Percentiles rank a stretch among this genome's conserved stretches.
phyloP scores from a whole-genome alignment of 805 yeast species.

The Yarrowia sp. region DNA sequence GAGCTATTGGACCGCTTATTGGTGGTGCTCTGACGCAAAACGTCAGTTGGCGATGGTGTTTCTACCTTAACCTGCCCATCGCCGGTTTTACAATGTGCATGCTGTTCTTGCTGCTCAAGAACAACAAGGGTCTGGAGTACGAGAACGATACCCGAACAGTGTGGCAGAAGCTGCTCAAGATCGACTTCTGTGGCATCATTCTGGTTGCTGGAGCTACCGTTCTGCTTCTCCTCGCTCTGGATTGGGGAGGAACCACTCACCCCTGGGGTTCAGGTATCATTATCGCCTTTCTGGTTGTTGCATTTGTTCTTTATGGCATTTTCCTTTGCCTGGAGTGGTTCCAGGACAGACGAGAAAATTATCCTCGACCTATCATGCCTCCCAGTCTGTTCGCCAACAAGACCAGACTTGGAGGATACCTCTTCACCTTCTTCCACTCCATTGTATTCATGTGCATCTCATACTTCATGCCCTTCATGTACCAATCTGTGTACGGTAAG shows the following conservation, averaged over 20 bases:
- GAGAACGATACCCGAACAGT: constrained; percentile 50
- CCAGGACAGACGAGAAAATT: constrained; percentile 29
- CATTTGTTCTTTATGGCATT: constrained; percentile 52
- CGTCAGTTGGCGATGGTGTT: constrained; percentile 62
- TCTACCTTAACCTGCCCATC: constrained; percentile 57
- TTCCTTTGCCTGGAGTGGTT: constrained; percentile 60
- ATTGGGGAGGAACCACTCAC: constrained; percentile 60
- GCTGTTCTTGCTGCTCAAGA: constrained; percentile 43
- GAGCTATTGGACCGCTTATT: constrained; percentile 60
- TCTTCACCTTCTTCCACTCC: constrained; percentile 59
- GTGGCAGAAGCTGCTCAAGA: constrained; percentile 54
- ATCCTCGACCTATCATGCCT: constrained; percentile 56
- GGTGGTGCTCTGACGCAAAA: constrained; percentile 59
- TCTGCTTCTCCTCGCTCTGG: constrained; percentile 57
- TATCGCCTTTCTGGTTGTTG: constrained; percentile 54
- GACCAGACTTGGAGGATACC: constrained; percentile 45
- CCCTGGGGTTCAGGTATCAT: constrained; percentile 64
- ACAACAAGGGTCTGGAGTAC: constrained; percentile 33
- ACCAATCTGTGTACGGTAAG: constrained; percentile 56
- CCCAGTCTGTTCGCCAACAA: constrained; percentile 50
- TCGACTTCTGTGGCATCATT: constrained; percentile 63
- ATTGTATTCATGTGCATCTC: constrained; percentile 56
- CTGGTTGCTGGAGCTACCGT: constrained; percentile 57
- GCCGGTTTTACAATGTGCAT: constrained; percentile 49
- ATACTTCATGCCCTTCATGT: constrained; percentile 59